These are phyloP conservation scores for Amylocarpus encephaloides DNA, from an alignment of 2,329 filamentous ascomycete species.

Conservation along the genomic window DNA sequence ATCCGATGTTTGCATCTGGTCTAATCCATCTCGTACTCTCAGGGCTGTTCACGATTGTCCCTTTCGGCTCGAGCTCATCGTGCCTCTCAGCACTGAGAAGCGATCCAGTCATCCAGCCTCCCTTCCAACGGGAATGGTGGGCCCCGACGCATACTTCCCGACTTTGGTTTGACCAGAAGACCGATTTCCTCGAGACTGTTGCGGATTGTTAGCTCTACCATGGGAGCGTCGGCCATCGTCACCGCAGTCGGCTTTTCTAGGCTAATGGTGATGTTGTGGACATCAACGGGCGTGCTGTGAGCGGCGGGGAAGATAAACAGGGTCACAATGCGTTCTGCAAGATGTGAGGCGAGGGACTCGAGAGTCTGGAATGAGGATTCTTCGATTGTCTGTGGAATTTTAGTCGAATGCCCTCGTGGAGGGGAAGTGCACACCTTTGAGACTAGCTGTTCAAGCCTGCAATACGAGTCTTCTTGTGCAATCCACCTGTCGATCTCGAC, in stretches of 20 bases:
- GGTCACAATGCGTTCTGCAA: slow-evolving; percentile 41
- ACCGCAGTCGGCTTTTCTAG: slow-evolving; percentile 71
- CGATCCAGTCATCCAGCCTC: background rate
- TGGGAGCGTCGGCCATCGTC: slow-evolving; percentile 63
- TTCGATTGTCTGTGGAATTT: slow-evolving; percentile 41
- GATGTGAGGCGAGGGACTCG: slow-evolving; percentile 50
- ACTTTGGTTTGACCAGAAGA: no score
- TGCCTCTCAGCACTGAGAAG: no score
- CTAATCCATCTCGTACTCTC: no score
- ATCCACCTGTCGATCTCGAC: slow-evolving; percentile 50
- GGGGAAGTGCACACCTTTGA: slow-evolving; percentile 1
- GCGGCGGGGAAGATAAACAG: slow-evolving; percentile 34
- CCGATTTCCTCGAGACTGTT: no score
- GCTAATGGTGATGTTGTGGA: slow-evolving; percentile 44
- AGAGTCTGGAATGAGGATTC: slow-evolving; percentile 56
- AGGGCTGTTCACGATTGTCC: no score
- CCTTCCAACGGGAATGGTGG: background rate
- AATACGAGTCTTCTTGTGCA: slow-evolving; percentile 44
- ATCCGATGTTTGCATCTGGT: no score
- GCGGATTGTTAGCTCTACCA: slow-evolving; percentile 49
- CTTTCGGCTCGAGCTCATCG: no score
- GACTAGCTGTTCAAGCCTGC: slow-evolving; percentile 51
- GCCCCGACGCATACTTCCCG: background rate
- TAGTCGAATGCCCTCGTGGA: background rate
- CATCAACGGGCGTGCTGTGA: background rate